Base-by-base conservation (phyloP, 768 basidiomycete genomes). In the Tylopilus balloui region DNA sequence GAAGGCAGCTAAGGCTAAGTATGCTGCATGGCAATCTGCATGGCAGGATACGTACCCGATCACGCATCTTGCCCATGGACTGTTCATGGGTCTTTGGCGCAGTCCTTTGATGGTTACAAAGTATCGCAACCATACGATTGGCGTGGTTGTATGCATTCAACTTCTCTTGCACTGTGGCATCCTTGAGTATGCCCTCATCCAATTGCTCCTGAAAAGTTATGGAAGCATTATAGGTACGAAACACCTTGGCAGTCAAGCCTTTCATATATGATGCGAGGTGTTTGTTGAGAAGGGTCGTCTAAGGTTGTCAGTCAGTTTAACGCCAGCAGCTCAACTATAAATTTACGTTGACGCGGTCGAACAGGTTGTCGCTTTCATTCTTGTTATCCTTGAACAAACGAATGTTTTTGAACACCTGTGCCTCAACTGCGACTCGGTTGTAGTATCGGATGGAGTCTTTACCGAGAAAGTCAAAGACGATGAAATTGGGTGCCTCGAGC, bases 221-320 rank as follows among this genome's bases (percentile, higher is more conserved):
- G 21, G 96, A 98, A 20, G 96, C 96, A 62, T 99, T 99, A 74
- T 89, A 99, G 44, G 96, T 99, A 92, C 96, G 95, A 78, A 99
- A 99, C 23, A 99, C 96, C 68, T 99, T 99, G 50, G 96, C 96
- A 0, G 96, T 95, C 23, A 99, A 78, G 15, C 96, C 96, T 53
- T 93, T 90, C 96, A 98, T 99, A 67, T 95, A 92, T 24, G 79
- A 81, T 38, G 80, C 81, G 51, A 99, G 76, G 68, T 98, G 92
- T 65, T 93, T 94, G 73, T 99, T 99, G 51, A 99, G 71, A 8
- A 76, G 74, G 7, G 78, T 73, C 3, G 96, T 92, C 91, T 96
- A 67, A 43, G 10, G 12, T 44, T 7, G 25, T 45, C 47, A 48
- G 52, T 66, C 32, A 71, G 58, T 42, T 36, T 35, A 34, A 54